Percentiles rank a stretch among this genome's conserved stretches.
Evolutionary conservation across 2,329 filamentous ascomycete species (phyloP).

Genomic region (Verticillium isaacii): DNA sequence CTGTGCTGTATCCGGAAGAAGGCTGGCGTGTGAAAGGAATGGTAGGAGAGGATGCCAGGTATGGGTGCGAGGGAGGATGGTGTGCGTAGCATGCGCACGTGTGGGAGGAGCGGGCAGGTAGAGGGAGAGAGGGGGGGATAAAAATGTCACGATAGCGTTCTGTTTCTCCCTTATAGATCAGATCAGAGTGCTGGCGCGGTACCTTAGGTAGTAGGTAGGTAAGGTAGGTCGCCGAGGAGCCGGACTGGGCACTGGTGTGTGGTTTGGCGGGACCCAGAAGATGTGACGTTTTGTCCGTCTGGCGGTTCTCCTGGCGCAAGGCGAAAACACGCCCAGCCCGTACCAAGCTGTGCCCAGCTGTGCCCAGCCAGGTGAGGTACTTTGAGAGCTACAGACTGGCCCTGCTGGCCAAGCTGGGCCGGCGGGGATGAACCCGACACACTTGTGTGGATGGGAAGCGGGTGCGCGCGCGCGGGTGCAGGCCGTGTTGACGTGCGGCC

Average conservation of each 20-base stretch:
- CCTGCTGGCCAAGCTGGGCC: not conserved
- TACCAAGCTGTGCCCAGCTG: not conserved
- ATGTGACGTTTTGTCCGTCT: not conserved
- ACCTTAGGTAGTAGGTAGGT: not conserved
- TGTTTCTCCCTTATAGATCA: constrained; percentile 16
- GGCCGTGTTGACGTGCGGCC: not conserved
- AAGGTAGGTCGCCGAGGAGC: not conserved
- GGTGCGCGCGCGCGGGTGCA: not conserved
- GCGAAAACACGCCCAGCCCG: not conserved
- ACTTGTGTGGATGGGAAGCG: not conserved
- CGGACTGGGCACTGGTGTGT: not conserved
- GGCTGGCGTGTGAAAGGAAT: not conserved
- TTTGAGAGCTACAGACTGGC: not conserved
- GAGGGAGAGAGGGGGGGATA: not conserved
- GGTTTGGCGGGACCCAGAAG: not conserved
- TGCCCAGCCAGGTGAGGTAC: not conserved
- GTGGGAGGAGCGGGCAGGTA: not conserved
- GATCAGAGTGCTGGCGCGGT: not conserved
- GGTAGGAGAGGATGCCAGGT: not conserved
- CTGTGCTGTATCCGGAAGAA: not conserved
- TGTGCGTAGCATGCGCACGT: not conserved
- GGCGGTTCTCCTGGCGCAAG: not conserved
- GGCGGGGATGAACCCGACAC: not conserved
- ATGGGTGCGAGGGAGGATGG: not conserved
- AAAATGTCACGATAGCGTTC: not conserved